A percentile compares a stretch with the other conserved stretches of the same genome.
Evolutionary conservation across 306 rosid genomes (phyloP).

Genomic region (Quercus mongolica): DNA sequence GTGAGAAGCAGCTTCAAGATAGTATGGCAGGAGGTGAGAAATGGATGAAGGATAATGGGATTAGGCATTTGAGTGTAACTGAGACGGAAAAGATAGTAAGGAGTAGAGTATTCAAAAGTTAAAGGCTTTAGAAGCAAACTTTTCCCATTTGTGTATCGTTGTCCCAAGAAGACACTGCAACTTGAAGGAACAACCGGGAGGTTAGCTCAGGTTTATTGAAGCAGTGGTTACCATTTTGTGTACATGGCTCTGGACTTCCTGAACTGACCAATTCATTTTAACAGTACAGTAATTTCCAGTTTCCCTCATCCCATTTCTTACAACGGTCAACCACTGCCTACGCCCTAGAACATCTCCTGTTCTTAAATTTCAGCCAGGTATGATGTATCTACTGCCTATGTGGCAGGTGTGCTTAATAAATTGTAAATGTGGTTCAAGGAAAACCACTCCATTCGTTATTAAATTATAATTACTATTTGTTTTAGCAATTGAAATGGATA

Average conservation of each 20-base stretch:
- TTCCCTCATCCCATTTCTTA: slow-evolving; percentile 14
- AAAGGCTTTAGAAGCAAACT: slow-evolving; percentile 26
- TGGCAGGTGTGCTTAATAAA: background rate
- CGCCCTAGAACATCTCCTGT: background rate
- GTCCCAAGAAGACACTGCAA: background rate
- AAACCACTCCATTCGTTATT: slow-evolving; percentile 14
- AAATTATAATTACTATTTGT: slow-evolving; percentile 2
- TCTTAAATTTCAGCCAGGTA: slow-evolving; percentile 14
- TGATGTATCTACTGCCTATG: background rate
- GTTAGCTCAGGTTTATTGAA: slow-evolving; percentile 9
- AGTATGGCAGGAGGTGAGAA: slow-evolving; percentile 49
- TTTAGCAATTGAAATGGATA: slow-evolving; percentile 17
- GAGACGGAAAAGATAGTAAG: slow-evolving; percentile 73
- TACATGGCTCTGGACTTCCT: slow-evolving; percentile 30
- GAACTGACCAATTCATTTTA: slow-evolving; percentile 38
- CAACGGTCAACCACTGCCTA: slow-evolving; percentile 4
- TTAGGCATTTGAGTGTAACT: slow-evolving; percentile 46
- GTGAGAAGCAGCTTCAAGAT: slow-evolving; percentile 43
- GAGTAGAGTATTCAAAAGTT: slow-evolving; percentile 50
- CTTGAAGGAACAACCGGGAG: background rate
- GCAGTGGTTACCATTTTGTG: slow-evolving; percentile 9
- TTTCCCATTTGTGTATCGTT: background rate
- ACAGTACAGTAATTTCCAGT: slow-evolving; percentile 22
- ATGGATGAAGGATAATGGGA: slow-evolving; percentile 67
- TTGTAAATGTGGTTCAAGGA: slow-evolving; percentile 28